These are phyloP conservation scores for Dictyostelium citrinum DNA, from an alignment of 78 protist genomes.

Conservation along the genomic window DNA sequence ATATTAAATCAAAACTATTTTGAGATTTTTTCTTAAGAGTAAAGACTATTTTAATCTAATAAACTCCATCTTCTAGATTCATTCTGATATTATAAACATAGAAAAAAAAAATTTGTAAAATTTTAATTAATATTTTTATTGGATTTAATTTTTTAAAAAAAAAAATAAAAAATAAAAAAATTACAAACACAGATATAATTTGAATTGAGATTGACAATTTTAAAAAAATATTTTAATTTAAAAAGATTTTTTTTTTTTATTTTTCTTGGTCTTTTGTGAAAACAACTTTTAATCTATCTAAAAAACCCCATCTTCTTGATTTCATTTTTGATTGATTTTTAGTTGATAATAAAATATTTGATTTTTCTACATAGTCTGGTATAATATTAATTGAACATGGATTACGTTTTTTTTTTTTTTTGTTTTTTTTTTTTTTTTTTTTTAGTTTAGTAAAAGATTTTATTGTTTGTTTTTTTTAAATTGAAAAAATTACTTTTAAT, in stretches of 20 bases:
- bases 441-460: too few species aligned
- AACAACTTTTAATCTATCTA: constrained; percentile 46
- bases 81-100: too few species aligned
- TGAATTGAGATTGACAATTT: too few species aligned
- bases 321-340: constrained; percentile 46
- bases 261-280: constrained; percentile 11
- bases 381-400: constrained; percentile 39
- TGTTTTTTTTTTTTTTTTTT: not conserved
- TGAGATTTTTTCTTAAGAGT: too few species aligned
- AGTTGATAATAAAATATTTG: constrained; percentile 50
- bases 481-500: not conserved
- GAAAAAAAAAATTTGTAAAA: too few species aligned
- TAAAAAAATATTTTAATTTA: too few species aligned
- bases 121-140: too few species aligned
- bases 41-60: too few species aligned
- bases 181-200: too few species aligned
- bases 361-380: constrained; percentile 49
- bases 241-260: not conserved
- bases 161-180: too few species aligned
- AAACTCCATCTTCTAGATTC: too few species aligned
- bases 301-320: constrained; percentile 57
- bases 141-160: too few species aligned
- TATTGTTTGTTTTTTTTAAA: not conserved
- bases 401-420: constrained; percentile 6
- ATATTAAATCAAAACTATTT: not conserved